Evolutionary conservation across 116 monocot genomes (phyloP), one percentile per base, ranked within the genome.

Genomic region (Thalassia testudinum): DNA sequence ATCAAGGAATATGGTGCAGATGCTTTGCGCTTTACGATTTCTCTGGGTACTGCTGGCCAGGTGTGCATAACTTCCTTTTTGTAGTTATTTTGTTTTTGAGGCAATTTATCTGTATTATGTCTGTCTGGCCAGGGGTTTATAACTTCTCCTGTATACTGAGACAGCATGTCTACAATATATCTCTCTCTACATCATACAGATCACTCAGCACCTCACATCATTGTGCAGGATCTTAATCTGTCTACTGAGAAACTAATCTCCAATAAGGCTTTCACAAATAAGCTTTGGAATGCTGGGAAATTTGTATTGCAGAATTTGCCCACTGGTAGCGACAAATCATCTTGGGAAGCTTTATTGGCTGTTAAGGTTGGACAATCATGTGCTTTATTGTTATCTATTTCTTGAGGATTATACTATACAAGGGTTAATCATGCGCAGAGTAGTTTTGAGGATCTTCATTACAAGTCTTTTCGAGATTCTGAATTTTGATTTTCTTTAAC

Each of bases 281-380:
- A 95, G 60, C 62, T 95, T 27, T 95, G 93, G 93, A 95, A 95
- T 74, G 93, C 87, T 66, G 87, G 93, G 55, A 95, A 87, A 57
- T 95, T 95, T 74, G 63, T 95, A 1, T 60, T 95, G 56, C 87
- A 95, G 66, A 95, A 87, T 78, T 58, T 95, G 62, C 93, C 93
- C 45, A 48, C 43, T 60, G 58, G 40, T 84, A 72, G 62, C 73
- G 87, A 87, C 56, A 16, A 8, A 15, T 54, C 68, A 71, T 73
- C 75, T 47, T 83, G 87, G 84, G 72, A 84, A 48, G 50, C 40
- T 24, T 43, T 87, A 62, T 58, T 95, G 26, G 28, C 70, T 28
- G 50, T 73, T 57, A 68, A 95, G 93, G 93, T 95, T 20, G 8
- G 15, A 45, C 40, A 40, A 7, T 8, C 11, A 8, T 40, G 14